These are phyloP conservation scores for Dictyostelium citrinum DNA, from an alignment of 78 protist species.

Conservation along the genomic window DNA sequence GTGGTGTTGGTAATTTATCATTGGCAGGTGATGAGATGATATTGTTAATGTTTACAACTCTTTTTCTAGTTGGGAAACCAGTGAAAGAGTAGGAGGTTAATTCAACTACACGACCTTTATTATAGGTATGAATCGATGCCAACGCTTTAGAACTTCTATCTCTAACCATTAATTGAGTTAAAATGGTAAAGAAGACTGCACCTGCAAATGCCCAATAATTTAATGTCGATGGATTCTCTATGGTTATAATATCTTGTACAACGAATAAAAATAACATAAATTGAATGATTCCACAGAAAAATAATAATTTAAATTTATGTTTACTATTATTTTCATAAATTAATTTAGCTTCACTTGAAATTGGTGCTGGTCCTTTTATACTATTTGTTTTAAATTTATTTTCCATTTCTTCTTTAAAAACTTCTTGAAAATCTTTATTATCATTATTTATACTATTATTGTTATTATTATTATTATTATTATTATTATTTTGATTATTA, in stretches of 20 bases:
- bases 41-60: neutral
- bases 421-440: neutral
- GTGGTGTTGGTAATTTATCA: neutral
- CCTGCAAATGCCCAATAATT: neutral
- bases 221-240: neutral
- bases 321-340: neutral
- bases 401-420: neutral
- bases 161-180: neutral
- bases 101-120: slow-evolving; percentile 11
- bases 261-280: neutral
- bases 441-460: neutral
- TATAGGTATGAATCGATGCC: neutral
- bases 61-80: slow-evolving; percentile 1
- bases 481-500: neutral
- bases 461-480: neutral
- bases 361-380: neutral
- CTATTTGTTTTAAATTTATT: neutral
- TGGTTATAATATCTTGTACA: neutral
- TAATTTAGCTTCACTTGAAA: neutral
- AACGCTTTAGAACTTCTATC: neutral
- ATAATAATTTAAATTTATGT: neutral
- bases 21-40: neutral
- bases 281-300: neutral
- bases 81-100: neutral
- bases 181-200: neutral